Evolutionary conservation across 1,284 basidiomycete species (phyloP).

Genomic region (Amylostereum chailletii): DNA sequence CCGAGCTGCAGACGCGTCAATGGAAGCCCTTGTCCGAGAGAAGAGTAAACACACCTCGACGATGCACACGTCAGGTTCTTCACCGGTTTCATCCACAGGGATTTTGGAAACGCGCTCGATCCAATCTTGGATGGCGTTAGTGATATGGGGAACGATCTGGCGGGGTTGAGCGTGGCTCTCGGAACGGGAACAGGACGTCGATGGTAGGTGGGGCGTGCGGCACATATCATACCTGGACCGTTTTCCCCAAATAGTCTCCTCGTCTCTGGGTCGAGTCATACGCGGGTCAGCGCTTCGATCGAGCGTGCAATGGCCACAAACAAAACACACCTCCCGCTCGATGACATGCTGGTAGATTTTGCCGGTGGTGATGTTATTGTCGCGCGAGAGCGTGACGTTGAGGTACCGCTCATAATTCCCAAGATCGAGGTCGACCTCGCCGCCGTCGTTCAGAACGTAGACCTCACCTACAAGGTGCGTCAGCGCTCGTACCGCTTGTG

Average conservation of each 20-base stretch:
- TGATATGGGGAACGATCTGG: slow-evolving; percentile 95
- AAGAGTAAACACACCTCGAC: slow-evolving; percentile 64
- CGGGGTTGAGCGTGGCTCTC: too few species aligned
- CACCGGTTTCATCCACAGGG: slow-evolving; percentile 90
- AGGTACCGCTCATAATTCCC: slow-evolving; percentile 99
- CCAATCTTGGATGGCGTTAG: slow-evolving; percentile 98
- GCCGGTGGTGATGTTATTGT: slow-evolving; percentile 98
- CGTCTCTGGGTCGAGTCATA: slow-evolving; percentile 48
- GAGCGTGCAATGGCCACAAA: not conserved
- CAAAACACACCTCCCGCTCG: slow-evolving; percentile 80
- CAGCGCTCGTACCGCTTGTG: slow-evolving; percentile 80
- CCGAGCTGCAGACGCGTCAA: slow-evolving; percentile 55
- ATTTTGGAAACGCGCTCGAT: slow-evolving; percentile 91
- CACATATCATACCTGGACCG: slow-evolving; percentile 70
- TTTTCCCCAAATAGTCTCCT: slow-evolving; percentile 97
- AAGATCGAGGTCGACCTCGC: slow-evolving; percentile 95
- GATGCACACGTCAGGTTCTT: slow-evolving; percentile 95
- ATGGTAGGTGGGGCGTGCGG: not conserved
- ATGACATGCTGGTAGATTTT: slow-evolving; percentile 98
- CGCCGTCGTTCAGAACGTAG: slow-evolving; percentile 97
- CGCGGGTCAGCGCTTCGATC: slow-evolving; percentile 6
- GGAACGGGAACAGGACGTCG: not conserved
- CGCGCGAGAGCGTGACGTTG: slow-evolving; percentile 86
- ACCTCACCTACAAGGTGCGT: slow-evolving; percentile 71
- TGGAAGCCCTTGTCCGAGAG: not conserved